Evolutionary conservation across 352 stramenopile genomes (phyloP).

Genomic region (Pythium phragmitis): DNA sequence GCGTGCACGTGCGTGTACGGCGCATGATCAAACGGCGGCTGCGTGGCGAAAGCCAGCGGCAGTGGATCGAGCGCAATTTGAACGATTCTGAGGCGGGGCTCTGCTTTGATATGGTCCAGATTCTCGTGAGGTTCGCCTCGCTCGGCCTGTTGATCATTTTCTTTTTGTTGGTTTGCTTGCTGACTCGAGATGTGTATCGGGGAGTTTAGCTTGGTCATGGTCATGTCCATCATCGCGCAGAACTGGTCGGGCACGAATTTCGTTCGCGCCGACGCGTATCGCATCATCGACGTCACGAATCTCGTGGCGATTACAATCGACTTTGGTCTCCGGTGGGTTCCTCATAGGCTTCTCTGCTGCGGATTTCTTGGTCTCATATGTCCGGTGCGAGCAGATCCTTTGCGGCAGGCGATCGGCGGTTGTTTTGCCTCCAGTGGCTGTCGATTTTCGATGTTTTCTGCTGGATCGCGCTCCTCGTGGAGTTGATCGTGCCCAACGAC

Average conservation of each 20-base stretch:
- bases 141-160: not conserved
- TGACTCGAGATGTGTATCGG: not conserved
- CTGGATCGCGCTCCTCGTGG: slow-evolving; percentile 43
- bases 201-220: slow-evolving; percentile 43
- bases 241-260: slow-evolving; percentile 53
- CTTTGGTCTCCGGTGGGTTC: slow-evolving; percentile 42
- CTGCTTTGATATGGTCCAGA: slow-evolving; percentile 53
- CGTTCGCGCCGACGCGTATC: slow-evolving; percentile 31
- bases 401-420: slow-evolving; percentile 56
- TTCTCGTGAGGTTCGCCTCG: slow-evolving; percentile 40
- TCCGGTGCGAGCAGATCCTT: slow-evolving; percentile 43
- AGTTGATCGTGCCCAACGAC: slow-evolving; percentile 35
- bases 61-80: slow-evolving; percentile 75
- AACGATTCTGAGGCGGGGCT: slow-evolving; percentile 64
- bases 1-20: slow-evolving; percentile 21
- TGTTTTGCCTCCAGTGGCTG: slow-evolving; percentile 60
- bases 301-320: slow-evolving; percentile 43
- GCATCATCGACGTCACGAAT: slow-evolving; percentile 49
- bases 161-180: not conserved
- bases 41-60: slow-evolving; percentile 57
- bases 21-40: slow-evolving; percentile 57
- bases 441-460: slow-evolving; percentile 55
- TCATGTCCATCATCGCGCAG: slow-evolving; percentile 56
- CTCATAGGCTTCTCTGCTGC: not conserved
- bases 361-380: not conserved